Percentiles rank a stretch among this genome's conserved stretches.
Conservation (phyloP, 2,329 filamentous ascomycete genomes). For the Talaromyces sp. region DNA sequence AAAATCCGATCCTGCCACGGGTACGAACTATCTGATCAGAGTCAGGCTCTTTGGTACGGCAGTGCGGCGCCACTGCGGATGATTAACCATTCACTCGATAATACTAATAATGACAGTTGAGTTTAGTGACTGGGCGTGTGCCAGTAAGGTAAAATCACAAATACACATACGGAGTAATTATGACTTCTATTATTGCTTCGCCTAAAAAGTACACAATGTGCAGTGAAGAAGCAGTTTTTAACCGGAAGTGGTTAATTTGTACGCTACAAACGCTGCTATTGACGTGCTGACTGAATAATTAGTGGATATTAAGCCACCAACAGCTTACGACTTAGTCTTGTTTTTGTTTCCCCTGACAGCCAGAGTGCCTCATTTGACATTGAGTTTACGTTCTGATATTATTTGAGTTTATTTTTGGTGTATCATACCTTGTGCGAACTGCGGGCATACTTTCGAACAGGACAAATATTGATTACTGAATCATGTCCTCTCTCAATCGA, state of each 20-base stretch:
- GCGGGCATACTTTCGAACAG: not conserved
- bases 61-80: not conserved
- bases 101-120: not conserved
- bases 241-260: not conserved
- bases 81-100: not conserved
- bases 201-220: not conserved
- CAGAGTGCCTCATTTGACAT: not conserved
- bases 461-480: not conserved
- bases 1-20: not conserved
- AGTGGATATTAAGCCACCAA: not conserved
- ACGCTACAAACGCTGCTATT: not conserved
- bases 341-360: not conserved
- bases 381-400: not conserved
- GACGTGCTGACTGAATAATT: not conserved
- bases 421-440: too few relatives aligned
- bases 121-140: too few relatives aligned
- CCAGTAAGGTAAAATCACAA: not conserved
- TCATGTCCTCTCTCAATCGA: not conserved
- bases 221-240: not conserved
- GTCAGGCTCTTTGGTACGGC: not conserved
- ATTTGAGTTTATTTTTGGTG: not conserved
- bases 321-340: not conserved
- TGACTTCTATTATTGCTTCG: not conserved
- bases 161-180: not conserved
- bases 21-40: not conserved